Percentiles rank a stretch among this genome's conserved stretches.
These are phyloP conservation scores for Metschnikowia henanensis DNA, from an alignment of 805 yeast species.

Conservation along the genomic window DNA sequence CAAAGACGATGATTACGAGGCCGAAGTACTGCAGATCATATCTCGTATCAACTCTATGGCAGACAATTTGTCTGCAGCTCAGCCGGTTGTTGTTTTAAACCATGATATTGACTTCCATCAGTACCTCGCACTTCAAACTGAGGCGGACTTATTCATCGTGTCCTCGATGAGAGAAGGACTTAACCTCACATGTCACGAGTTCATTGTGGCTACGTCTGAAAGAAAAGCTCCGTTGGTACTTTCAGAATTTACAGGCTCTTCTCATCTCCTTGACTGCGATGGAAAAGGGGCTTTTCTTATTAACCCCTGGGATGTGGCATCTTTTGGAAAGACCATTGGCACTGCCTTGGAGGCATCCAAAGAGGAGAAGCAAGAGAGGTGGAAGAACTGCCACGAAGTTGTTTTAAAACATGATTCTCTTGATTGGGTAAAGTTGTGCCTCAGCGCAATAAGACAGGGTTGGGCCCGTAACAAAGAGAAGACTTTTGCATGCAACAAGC, in stretches of 20 bases:
- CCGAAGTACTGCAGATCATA: conserved; percentile 72
- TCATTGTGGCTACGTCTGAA: conserved; percentile 68
- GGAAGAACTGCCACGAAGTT: conserved; percentile 60
- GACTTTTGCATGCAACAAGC: conserved; percentile 23
- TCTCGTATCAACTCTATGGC: conserved; percentile 82
- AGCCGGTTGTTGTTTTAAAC: conserved; percentile 84
- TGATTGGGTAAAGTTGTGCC: conserved; percentile 66
- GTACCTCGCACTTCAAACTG: conserved; percentile 80
- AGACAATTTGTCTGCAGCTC: conserved; percentile 67
- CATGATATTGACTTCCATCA: conserved; percentile 90
- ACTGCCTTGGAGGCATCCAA: conserved; percentile 62
- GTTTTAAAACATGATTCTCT: conserved; percentile 69
- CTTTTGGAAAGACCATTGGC: conserved; percentile 63
- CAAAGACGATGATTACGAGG: conserved; percentile 63
- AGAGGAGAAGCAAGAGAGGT: conserved; percentile 58
- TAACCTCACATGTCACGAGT: conserved; percentile 96
- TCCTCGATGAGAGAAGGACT: conserved; percentile 95
- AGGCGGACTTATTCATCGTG: conserved; percentile 86
- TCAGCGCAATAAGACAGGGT: conserved; percentile 49
- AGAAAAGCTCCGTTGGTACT: conserved; percentile 79
- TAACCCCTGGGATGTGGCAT: conserved; percentile 87
- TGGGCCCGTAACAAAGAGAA: conserved; percentile 35
- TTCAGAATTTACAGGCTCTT: conserved; percentile 95
- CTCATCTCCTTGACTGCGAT: conserved; percentile 58
- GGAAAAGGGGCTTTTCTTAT: conserved; percentile 69